phyloP scores from a whole-genome alignment of 1,284 basidiomycete genomes.

The Ganoderma sp. region DNA sequence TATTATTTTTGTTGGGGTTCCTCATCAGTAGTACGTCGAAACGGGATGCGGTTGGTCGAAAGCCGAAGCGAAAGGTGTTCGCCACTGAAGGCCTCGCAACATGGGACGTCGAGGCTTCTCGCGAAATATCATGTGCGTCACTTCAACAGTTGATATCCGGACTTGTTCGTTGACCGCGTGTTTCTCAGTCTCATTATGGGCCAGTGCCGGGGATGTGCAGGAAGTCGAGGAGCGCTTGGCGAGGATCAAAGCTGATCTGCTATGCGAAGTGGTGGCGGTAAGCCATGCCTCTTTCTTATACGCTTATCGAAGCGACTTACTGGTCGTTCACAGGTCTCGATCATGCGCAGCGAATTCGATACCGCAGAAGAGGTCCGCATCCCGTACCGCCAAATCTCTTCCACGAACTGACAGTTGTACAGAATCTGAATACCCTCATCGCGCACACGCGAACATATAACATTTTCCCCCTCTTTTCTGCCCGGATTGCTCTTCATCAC shows the following conservation, averaged over 20 bases:
- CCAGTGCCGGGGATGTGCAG: constrained; percentile 55
- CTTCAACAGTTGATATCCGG: neutral
- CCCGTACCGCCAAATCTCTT: neutral
- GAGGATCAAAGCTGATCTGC: constrained; percentile 71
- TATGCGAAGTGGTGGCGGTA: constrained; percentile 70
- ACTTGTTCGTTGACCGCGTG: neutral
- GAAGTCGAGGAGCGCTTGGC: constrained; percentile 56
- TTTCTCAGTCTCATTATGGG: constrained; percentile 52
- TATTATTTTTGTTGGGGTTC: constrained; percentile 67
- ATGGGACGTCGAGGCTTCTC: constrained; percentile 53
- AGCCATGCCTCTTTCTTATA: constrained; percentile 29
- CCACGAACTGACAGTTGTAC: neutral
- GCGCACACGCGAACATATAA: constrained; percentile 63
- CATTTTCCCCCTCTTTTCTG: constrained; percentile 61
- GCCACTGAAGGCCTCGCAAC: constrained; percentile 64
- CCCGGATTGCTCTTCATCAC: constrained; percentile 69
- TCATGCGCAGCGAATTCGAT: constrained; percentile 70
- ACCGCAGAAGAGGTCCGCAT: constrained; percentile 56
- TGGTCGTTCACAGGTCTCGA: constrained; percentile 52
- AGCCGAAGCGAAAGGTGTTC: constrained; percentile 73
- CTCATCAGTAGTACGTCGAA: constrained; percentile 69
- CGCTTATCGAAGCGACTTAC: neutral
- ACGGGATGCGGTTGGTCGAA: constrained; percentile 72
- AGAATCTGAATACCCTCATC: constrained; percentile 61
- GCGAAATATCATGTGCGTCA: constrained; percentile 44